phyloP scores from a whole-genome alignment of 1,284 basidiomycete genomes.

The Malassezia yamatoensis region DNA sequence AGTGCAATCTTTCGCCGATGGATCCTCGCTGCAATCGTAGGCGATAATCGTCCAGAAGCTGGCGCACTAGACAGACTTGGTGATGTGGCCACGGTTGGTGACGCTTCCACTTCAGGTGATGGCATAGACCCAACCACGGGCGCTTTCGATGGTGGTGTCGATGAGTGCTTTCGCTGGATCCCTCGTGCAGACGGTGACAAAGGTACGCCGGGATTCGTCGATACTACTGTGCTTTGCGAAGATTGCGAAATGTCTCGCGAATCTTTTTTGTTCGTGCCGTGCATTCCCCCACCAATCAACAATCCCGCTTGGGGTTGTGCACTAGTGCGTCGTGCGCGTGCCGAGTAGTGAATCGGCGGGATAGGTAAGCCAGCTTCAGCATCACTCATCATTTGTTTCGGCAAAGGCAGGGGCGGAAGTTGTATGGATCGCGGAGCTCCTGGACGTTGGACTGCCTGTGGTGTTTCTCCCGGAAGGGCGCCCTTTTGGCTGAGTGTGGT shows the following conservation, averaged over 20 bases:
- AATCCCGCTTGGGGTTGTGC: slow-evolving; percentile 43
- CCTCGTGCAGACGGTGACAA: neutral
- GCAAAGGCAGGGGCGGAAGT: slow-evolving; percentile 2
- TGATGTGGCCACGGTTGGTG: neutral
- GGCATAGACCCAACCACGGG: neutral
- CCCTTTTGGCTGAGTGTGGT: neutral
- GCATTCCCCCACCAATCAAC: slow-evolving; percentile 30
- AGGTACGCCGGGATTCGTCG: too few species aligned
- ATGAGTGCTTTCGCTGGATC: neutral
- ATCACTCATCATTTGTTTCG: neutral
- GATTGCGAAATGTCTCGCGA: neutral
- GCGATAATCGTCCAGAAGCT: neutral
- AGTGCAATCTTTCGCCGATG: slow-evolving; percentile 32
- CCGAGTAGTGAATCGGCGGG: slow-evolving; percentile 15
- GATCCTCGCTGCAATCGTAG: neutral
- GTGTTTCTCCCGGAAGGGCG: neutral
- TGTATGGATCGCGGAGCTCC: slow-evolving; percentile 9
- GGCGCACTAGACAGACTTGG: neutral
- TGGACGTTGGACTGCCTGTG: neutral
- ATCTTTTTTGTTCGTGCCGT: too few species aligned
- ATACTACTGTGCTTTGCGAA: neutral
- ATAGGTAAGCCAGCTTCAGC: slow-evolving; percentile 13
- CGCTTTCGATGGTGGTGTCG: neutral
- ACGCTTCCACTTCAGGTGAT: neutral
- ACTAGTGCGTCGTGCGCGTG: slow-evolving; percentile 15